These are phyloP conservation scores for Barnettozyma siamensis DNA, from an alignment of 805 yeast species.

Conservation along the genomic window DNA sequence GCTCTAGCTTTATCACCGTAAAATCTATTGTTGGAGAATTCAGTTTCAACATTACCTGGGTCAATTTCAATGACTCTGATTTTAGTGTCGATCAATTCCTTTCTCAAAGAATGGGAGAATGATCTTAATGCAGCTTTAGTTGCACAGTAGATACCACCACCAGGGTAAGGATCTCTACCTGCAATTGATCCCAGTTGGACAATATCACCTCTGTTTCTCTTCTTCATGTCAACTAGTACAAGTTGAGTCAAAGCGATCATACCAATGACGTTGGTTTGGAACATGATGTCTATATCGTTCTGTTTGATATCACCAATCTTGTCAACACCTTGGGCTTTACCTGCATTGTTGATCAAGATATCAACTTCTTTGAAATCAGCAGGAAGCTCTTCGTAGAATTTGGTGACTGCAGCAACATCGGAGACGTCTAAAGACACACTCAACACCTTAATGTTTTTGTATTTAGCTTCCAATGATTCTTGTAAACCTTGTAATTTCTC, in stretches of 20 bases:
- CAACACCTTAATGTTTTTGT: conserved; percentile 40
- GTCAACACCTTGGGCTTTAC: conserved; percentile 77
- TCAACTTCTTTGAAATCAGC: conserved; percentile 55
- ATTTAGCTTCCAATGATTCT: conserved; percentile 39
- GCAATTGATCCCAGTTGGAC: conserved; percentile 75
- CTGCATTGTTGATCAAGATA: conserved; percentile 66
- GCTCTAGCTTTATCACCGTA: conserved; percentile 51
- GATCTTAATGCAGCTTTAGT: conserved; percentile 71
- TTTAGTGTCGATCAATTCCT: conserved; percentile 65
- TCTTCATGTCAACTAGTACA: conserved; percentile 64
- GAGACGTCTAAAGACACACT: conserved; percentile 53
- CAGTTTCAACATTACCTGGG: conserved; percentile 68
- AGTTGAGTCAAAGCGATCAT: conserved; percentile 79
- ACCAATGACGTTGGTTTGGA: conserved; percentile 84
- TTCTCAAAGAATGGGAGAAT: conserved; percentile 64
- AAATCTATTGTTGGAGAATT: conserved; percentile 55
- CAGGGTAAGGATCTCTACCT: conserved; percentile 78
- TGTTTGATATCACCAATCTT: conserved; percentile 64
- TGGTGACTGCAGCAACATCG: conserved; percentile 42
- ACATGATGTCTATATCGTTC: conserved; percentile 68
- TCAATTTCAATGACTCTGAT: conserved; percentile 61
- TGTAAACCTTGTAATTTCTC: conserved; percentile 51
- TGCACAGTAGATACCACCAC: conserved; percentile 75
- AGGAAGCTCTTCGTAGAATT: conserved; percentile 50
- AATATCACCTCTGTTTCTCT: conserved; percentile 64